phyloP scores from a whole-genome alignment of 345 rosid species.

The Kernera saxatilis region DNA sequence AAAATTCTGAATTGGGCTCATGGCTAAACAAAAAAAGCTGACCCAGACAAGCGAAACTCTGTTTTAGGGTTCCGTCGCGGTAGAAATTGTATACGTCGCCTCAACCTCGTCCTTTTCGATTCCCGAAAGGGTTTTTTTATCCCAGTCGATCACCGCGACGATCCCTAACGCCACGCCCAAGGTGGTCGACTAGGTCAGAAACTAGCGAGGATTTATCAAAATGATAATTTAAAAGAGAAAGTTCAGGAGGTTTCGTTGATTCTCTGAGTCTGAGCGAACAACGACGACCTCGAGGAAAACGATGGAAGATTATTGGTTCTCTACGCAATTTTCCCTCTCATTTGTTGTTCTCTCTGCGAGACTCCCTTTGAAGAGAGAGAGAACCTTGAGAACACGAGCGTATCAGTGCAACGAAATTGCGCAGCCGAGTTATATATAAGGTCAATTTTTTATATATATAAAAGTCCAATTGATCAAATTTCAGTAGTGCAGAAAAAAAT shows the following conservation, averaged over 20 bases:
- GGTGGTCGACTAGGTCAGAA: slow-evolving; percentile 24
- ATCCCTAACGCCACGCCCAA: background rate
- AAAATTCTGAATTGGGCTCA: slow-evolving; percentile 96
- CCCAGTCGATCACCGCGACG: background rate
- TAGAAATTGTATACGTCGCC: background rate
- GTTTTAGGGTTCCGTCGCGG: slow-evolving; percentile 15
- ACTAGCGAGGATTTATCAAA: slow-evolving; percentile 1
- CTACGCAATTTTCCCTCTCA: slow-evolving; percentile 15
- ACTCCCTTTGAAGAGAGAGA: slow-evolving; percentile 11
- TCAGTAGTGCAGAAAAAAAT: background rate
- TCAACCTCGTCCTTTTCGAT: background rate
- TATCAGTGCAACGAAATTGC: background rate
- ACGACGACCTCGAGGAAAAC: background rate
- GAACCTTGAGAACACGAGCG: background rate
- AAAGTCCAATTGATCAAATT: background rate
- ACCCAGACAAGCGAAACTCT: background rate
- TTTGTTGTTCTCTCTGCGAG: slow-evolving; percentile 10
- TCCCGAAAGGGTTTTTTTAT: background rate
- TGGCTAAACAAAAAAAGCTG: slow-evolving; percentile 12
- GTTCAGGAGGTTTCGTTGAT: background rate
- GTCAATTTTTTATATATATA: background rate
- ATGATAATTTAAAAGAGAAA: background rate
- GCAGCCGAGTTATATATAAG: background rate
- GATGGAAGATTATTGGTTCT: background rate
- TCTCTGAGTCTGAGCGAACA: background rate